phyloP scores from a whole-genome alignment of 768 basidiomycete species.

The Hygrocybe coccinea region DNA sequence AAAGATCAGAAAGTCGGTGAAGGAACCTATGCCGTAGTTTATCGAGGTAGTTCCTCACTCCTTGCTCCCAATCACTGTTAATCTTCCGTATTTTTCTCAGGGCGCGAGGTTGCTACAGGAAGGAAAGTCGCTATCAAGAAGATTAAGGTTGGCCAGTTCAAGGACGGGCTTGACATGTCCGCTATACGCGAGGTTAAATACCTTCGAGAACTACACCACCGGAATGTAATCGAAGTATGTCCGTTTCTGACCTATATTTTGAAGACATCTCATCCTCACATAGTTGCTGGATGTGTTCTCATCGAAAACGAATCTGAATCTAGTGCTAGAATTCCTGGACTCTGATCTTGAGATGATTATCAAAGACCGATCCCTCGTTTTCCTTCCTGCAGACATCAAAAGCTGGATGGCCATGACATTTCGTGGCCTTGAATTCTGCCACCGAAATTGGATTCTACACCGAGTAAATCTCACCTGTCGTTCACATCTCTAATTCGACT shows the following conservation, averaged over 20 bases:
- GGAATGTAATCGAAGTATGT: conserved; percentile 87
- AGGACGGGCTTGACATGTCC: conserved; percentile 98
- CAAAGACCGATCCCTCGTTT: conserved; percentile 87
- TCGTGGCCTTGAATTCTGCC: conserved; percentile 96
- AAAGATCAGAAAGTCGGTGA: conserved; percentile 83
- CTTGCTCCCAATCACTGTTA: background rate
- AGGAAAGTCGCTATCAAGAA: conserved; percentile 97
- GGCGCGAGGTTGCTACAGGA: conserved; percentile 66
- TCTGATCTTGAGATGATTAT: conserved; percentile 97
- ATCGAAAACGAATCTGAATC: conserved; percentile 91
- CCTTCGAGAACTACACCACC: conserved; percentile 87
- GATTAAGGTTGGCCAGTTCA: conserved; percentile 94
- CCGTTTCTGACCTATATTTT: background rate
- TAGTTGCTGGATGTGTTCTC: conserved; percentile 97
- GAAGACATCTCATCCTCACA: conserved; percentile 1
- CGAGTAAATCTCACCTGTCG: conserved; percentile 49
- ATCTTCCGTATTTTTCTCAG: conserved; percentile 35
- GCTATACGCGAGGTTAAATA: conserved; percentile 98
- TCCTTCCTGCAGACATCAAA: conserved; percentile 94
- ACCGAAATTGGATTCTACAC: conserved; percentile 89
- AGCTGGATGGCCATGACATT: conserved; percentile 99
- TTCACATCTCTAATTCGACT: background rate
- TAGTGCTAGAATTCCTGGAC: conserved; percentile 94
- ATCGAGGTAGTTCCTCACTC: conserved; percentile 56
- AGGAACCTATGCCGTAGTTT: conserved; percentile 95